Percentiles rank a stretch among this genome's conserved stretches.
Evolutionary conservation across 1,139 yeast genomes (phyloP).

Genomic region (Meyerozyma elateridarum): DNA sequence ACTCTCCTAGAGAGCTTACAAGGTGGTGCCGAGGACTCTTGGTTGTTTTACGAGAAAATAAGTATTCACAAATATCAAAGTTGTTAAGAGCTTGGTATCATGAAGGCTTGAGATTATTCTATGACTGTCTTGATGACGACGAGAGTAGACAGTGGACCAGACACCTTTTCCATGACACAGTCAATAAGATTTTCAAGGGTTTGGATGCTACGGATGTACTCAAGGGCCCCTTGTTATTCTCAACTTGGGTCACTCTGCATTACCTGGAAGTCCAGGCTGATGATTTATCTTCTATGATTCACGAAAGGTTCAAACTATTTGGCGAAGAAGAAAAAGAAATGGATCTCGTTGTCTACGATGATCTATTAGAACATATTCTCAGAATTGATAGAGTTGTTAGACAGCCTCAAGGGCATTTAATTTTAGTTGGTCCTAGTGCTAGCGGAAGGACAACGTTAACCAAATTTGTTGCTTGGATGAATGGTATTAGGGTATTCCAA

Average conservation of each 20-base stretch:
- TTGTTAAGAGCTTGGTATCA: conserved; percentile 73
- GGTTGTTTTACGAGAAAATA: conserved; percentile 44
- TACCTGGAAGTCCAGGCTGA: conserved; percentile 54
- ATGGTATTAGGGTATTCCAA: conserved; percentile 63
- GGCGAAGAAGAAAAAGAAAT: conserved; percentile 72
- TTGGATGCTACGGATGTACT: conserved; percentile 33
- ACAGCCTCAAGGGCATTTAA: conserved; percentile 88
- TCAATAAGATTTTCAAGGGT: conserved; percentile 44
- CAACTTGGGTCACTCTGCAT: conserved; percentile 68
- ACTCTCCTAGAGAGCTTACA: conserved; percentile 89
- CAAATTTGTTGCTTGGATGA: conserved; percentile 88
- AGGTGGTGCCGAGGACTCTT: conserved; percentile 82
- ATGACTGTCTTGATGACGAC: conserved; percentile 57
- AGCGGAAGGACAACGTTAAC: conserved; percentile 78
- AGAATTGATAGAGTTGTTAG: conserved; percentile 78
- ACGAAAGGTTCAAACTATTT: conserved; percentile 64
- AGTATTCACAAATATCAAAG: conserved; percentile 32
- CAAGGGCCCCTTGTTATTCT: conserved; percentile 53
- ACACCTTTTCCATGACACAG: conserved; percentile 33
- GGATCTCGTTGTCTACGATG: conserved; percentile 62
- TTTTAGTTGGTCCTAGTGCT: conserved; percentile 80
- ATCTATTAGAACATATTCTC: conserved; percentile 67
- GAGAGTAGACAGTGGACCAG: conserved; percentile 53
- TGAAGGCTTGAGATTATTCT: conserved; percentile 73
- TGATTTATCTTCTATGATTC: conserved; percentile 51